Base-by-base conservation (phyloP, 225 moss, liverwort and hornwort species). In the Antitrichia curtipendula region DNA sequence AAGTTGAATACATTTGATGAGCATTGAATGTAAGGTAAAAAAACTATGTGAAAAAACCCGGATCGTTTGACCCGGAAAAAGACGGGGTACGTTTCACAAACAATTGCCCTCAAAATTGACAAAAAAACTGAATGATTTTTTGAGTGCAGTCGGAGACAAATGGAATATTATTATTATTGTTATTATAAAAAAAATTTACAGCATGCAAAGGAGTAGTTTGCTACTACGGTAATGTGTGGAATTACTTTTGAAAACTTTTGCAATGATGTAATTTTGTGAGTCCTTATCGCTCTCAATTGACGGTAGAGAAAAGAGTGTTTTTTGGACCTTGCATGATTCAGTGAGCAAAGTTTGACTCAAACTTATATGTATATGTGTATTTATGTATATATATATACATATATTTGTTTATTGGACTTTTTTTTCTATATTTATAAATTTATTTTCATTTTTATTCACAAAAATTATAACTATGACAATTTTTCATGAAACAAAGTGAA, bases 321-420 rank as follows among this genome's bases (percentile, higher is more conserved):
- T 19, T 43, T 4, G 14, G 8, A 19, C 20, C 41, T 80, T 19
- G 14, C 0, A 2, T 31, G 4, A 29, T 21, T 28, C 0, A 2
- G 13, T 58, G 13, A 59, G 21, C 14, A 60, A 41, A 59, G 31
- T 29, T 56, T 77, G 25, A 56, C 11, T 16, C 5, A 16, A 49
- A 49, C 10, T 9, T 49, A 45, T 45, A 45, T 45, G 10, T 54
- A 10, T 54, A 9, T 54, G 9, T 23, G 9, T 36, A 27, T 1
- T 2, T 6, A 25, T 40, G n/a, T n/a, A 11, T 10, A 36, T 68
- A 72, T 31, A 1, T 73, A 12, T 31, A 19, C 8, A 24, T n/a
- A n/a, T n/a, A n/a, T n/a, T n/a, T n/a, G n/a, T n/a, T n/a, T n/a
- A n/a, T n/a, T n/a, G n/a, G n/a, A n/a, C n/a, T n/a, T n/a, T n/a